These are phyloP conservation scores for Aspergillus candidus DNA, from an alignment of 2,329 filamentous ascomycete genomes.

Conservation along the genomic window DNA sequence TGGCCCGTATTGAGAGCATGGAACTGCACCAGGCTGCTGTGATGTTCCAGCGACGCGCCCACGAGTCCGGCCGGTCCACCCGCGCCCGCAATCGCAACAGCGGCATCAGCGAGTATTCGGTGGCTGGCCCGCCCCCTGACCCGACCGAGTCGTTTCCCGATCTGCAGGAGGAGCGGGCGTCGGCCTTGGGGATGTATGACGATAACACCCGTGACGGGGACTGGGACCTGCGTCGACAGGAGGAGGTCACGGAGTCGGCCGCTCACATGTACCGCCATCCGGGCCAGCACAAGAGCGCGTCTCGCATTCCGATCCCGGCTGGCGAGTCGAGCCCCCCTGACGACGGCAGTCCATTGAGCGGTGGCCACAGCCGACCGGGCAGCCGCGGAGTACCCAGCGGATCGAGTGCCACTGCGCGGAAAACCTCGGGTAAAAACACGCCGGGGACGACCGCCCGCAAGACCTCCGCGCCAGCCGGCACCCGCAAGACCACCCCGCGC, in stretches of 20 bases:
- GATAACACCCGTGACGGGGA: constrained; percentile 42
- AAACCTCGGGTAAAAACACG: constrained; percentile 21
- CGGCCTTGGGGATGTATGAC: constrained; percentile 16
- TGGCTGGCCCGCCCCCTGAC: constrained; percentile 23
- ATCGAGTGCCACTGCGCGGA: constrained; percentile 27
- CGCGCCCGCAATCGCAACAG: constrained; percentile 32
- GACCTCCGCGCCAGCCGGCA: constrained; percentile 32
- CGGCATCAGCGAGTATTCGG: constrained; percentile 21
- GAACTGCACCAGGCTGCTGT: constrained; percentile 45
- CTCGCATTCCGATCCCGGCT: constrained; percentile 81
- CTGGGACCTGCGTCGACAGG: constrained; percentile 71
- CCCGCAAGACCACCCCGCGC: constrained; percentile 37
- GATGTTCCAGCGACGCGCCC: constrained; percentile 34
- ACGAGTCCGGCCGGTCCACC: constrained; percentile 32
- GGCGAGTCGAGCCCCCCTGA: constrained; percentile 66
- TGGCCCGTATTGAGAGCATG: constrained; percentile 47
- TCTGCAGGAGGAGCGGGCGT: constrained; percentile 29
- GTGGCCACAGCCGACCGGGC: constrained; percentile 25
- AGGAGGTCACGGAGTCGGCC: constrained; percentile 59
- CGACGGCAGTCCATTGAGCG: constrained; percentile 21
- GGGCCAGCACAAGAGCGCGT: constrained; percentile 56
- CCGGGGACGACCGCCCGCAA: constrained; percentile 30
- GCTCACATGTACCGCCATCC: constrained; percentile 50
- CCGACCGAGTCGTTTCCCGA: constrained; percentile 31
- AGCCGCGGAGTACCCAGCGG: constrained; percentile 25